Evolutionary conservation across 345 rosid species (phyloP), one percentile per base, ranked within the genome.

Genomic region (Gossypium anomalum): DNA sequence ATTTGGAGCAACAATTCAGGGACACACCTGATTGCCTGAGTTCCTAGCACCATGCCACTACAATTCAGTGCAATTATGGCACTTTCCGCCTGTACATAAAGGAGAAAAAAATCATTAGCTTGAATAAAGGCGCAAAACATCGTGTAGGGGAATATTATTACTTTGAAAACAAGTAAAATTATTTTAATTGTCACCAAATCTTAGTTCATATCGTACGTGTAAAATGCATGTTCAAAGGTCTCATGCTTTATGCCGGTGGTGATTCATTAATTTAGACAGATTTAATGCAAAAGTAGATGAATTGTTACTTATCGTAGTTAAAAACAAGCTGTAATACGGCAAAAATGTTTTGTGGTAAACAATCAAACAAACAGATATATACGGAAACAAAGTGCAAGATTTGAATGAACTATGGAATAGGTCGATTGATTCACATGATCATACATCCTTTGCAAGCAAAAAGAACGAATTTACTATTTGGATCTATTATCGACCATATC

Each of bases 11-110:
- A 61, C 1, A 34, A 25, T 38, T 65, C 49, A 2, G 48, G 14
- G 8, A 44, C 43, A 51, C 6, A 91, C 98, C 98, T 87, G 75
- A 93, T 77, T 3, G 91, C 93, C 77, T 89, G 92, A 52, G 87
- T 76, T 75, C 94, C 97, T 73, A 93, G 60, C 12, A 84, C 81
- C 89, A 89, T 82, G 44, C 97, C 93, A 19, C 93, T 89, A 76
- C 93, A 91, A 72, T 82, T 86, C 81, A 93, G 86, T 3, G 98
- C 98, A 27, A 80, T 44, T 70, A 85, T 86, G 61, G 98, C 98
- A 79, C 89, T 87, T 60, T 89, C 98, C 13, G 97, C 98, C 95
- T 93, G 89, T 74, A 78, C 71, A 65, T 67, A 44, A 83, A 75
- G 29, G 48, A n/a, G 23, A 65, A 44, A 19, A 65, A 61, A 72